Conservation (phyloP, 495 filamentous ascomycete genomes). For the Annulohypoxylon moriforme region DNA sequence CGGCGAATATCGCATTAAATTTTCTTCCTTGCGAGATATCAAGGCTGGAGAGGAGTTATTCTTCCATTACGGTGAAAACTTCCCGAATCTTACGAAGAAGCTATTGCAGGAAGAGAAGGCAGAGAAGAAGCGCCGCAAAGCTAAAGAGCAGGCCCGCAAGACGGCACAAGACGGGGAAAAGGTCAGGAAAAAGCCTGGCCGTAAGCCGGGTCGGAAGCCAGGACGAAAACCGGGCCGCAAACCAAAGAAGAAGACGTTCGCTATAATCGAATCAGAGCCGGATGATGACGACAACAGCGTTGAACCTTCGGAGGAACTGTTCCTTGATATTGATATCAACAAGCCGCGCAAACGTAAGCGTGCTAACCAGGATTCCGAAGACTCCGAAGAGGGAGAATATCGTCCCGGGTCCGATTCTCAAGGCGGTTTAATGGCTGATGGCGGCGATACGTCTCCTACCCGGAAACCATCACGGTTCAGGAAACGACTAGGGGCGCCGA, state of each 20-base stretch:
- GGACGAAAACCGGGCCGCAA: slow-evolving; percentile 48
- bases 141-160: slow-evolving; percentile 45
- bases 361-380: slow-evolving; percentile 15
- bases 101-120: slow-evolving; percentile 58
- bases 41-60: slow-evolving; percentile 74
- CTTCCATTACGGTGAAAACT: slow-evolving; percentile 73
- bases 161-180: slow-evolving; percentile 37
- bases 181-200: slow-evolving; percentile 48
- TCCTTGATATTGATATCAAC: slow-evolving; percentile 31
- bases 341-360: slow-evolving; percentile 44
- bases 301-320: slow-evolving; percentile 41
- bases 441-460: slow-evolving; percentile 17
- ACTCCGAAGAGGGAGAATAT: slow-evolving; percentile 43
- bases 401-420: slow-evolving; percentile 40
- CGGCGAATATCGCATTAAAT: slow-evolving; percentile 73
- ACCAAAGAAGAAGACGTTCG: slow-evolving; percentile 47
- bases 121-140: slow-evolving; percentile 50
- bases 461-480: slow-evolving; percentile 27
- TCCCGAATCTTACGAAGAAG: slow-evolving; percentile 62
- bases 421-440: slow-evolving; percentile 34
- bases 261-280: slow-evolving; percentile 38
- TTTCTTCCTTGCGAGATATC: slow-evolving; percentile 69
- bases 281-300: slow-evolving; percentile 41
- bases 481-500: slow-evolving; percentile 40
- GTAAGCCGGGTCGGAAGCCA: slow-evolving; percentile 47